These are phyloP conservation scores for Sicyos edulis DNA, from an alignment of 306 rosid genomes.

Conservation along the genomic window DNA sequence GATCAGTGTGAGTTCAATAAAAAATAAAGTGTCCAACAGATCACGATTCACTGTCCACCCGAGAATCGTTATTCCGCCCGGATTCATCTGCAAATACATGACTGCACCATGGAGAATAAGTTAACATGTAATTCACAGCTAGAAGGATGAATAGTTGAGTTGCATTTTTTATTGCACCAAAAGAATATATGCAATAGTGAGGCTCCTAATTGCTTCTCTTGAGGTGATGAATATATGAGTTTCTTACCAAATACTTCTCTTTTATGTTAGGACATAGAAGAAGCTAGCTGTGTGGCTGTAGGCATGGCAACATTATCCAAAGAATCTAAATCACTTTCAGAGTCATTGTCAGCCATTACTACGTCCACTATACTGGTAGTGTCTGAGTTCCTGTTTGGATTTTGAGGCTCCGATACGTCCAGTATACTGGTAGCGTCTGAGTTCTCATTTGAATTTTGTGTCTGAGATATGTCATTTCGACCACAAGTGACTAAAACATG, in stretches of 20 bases:
- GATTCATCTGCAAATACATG: constrained; percentile 33
- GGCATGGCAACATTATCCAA: constrained; percentile 31
- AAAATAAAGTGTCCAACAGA: constrained; percentile 31
- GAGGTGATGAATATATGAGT: not conserved
- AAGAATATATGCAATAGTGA: not conserved
- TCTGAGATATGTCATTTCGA: constrained; percentile 19
- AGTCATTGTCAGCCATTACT: constrained; percentile 22
- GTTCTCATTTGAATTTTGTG: constrained; percentile 10
- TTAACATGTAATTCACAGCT: not conserved
- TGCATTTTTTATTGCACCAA: not conserved
- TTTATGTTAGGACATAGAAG: constrained; percentile 34
- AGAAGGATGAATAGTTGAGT: not conserved
- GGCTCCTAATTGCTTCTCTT: not conserved
- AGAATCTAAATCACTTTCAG: constrained; percentile 39
- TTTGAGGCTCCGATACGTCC: constrained; percentile 17
- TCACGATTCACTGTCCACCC: constrained; percentile 41
- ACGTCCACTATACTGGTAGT: not conserved
- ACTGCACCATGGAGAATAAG: constrained; percentile 27
- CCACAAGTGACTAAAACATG: constrained; percentile 47
- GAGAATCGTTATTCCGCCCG: constrained; percentile 31
- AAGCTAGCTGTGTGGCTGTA: constrained; percentile 32
- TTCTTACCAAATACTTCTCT: constrained; percentile 42
- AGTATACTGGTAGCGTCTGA: not conserved
- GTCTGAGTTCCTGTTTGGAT: constrained; percentile 17
- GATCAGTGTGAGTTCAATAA: constrained; percentile 39